Conservation (phyloP, 2,329 filamentous ascomycete species). For the Trichoderma aggressivum region DNA sequence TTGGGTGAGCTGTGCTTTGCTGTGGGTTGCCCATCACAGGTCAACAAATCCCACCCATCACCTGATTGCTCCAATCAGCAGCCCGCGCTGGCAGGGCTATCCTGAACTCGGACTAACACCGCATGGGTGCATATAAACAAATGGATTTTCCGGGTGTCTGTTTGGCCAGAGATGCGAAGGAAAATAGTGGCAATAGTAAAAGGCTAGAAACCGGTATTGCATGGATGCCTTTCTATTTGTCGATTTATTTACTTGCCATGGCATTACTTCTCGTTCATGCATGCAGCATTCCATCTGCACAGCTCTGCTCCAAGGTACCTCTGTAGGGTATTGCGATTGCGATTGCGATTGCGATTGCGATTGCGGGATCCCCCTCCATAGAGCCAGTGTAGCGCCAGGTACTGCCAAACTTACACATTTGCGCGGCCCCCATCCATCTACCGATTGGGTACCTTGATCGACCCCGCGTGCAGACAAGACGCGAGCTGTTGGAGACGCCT, state of each 20-base stretch:
- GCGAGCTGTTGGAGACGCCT: not conserved
- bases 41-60: conserved; percentile 16
- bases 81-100: conserved; percentile 1
- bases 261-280: not conserved
- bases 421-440: not conserved
- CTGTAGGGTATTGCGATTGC: not conserved
- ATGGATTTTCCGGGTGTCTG: not conserved
- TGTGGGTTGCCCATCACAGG: conserved; percentile 11
- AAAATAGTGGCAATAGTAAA: not conserved
- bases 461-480: not conserved
- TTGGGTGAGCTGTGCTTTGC: not conserved
- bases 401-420: conserved; percentile 14
- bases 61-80: conserved; percentile 17
- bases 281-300: not conserved
- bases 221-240: not conserved
- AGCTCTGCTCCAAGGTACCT: not conserved
- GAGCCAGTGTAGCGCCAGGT: not conserved
- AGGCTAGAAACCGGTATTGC: not conserved
- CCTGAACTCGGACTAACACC: not conserved
- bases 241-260: not conserved
- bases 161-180: not conserved
- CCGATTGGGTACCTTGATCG: not conserved
- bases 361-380: not conserved
- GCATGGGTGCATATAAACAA: conserved; percentile 1
- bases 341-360: not conserved